These are phyloP conservation scores for Solanum aculeatissimum DNA, from an alignment of 305 asterid species.

Conservation along the genomic window DNA sequence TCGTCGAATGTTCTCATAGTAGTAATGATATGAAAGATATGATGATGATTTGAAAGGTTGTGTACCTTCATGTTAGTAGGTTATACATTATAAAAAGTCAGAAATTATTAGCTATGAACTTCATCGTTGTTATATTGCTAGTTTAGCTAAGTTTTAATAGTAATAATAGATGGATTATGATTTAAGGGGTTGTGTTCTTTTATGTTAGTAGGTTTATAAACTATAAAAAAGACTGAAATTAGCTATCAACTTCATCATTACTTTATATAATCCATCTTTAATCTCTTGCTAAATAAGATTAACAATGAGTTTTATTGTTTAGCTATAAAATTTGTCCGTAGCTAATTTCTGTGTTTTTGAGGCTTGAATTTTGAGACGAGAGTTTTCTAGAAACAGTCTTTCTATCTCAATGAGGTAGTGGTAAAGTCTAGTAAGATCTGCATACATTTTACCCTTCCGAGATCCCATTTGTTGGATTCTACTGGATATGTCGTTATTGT, in stretches of 20 bases:
- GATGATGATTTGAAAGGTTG: neutral
- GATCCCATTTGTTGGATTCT: too few species aligned
- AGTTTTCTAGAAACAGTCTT: too few species aligned
- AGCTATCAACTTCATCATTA: neutral
- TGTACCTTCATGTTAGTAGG: neutral
- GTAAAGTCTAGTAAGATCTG: too few species aligned
- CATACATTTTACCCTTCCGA: too few species aligned
- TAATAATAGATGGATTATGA: too few species aligned
- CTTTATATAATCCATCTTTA: neutral
- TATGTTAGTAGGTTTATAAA: neutral
- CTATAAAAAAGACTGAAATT: neutral
- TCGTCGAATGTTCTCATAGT: neutral
- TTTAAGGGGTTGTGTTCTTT: neutral
- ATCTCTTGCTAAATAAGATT: neutral
- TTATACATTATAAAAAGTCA: neutral
- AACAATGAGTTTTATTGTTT: neutral
- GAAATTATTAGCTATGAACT: neutral
- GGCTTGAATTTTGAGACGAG: too few species aligned
- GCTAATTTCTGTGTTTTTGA: neutral
- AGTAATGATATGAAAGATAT: too few species aligned
- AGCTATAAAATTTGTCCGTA: neutral
- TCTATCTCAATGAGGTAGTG: too few species aligned
- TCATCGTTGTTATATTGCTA: too few species aligned
- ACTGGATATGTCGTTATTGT: too few species aligned
- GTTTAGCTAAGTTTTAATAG: too few species aligned